These are phyloP conservation scores for Asterophora lycoperdoides DNA, from an alignment of 768 basidiomycete genomes.

Conservation along the genomic window DNA sequence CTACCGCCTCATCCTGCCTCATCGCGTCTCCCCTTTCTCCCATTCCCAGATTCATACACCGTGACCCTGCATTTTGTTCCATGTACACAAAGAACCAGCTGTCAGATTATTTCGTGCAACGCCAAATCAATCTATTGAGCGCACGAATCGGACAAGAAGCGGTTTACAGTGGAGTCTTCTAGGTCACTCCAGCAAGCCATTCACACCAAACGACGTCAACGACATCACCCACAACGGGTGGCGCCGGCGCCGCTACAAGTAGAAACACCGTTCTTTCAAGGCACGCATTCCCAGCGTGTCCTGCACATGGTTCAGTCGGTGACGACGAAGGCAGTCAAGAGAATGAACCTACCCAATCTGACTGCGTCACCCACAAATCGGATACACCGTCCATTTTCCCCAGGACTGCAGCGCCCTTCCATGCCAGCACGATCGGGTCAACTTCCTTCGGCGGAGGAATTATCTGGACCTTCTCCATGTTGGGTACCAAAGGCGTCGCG, in stretches of 20 bases:
- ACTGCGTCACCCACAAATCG: constrained; percentile 83
- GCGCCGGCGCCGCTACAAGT: constrained; percentile 37
- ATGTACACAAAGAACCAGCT: constrained; percentile 11
- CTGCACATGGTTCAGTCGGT: constrained; percentile 32
- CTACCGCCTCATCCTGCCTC: neutral
- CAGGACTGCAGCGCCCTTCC: constrained; percentile 93
- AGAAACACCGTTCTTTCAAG: constrained; percentile 79
- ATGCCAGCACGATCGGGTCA: constrained; percentile 83
- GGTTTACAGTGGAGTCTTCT: constrained; percentile 8
- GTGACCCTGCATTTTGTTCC: neutral
- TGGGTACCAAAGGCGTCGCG: constrained; percentile 73
- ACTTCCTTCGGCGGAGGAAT: constrained; percentile 94
- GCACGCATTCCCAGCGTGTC: constrained; percentile 77
- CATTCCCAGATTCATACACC: neutral
- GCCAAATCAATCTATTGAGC: neutral
- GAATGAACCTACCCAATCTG: constrained; percentile 73
- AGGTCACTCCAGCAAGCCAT: constrained; percentile 9
- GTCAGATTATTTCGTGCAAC: constrained; percentile 8
- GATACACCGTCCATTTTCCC: constrained; percentile 87
- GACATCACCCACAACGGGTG: neutral
- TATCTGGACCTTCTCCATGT: constrained; percentile 86
- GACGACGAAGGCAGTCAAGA: constrained; percentile 3
- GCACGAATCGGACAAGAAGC: constrained; percentile 6
- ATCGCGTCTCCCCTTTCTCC: neutral
- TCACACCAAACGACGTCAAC: neutral